Evolutionary conservation across 352 stramenopile genomes (phyloP).

Genomic region (Globisporangium viniferum): DNA sequence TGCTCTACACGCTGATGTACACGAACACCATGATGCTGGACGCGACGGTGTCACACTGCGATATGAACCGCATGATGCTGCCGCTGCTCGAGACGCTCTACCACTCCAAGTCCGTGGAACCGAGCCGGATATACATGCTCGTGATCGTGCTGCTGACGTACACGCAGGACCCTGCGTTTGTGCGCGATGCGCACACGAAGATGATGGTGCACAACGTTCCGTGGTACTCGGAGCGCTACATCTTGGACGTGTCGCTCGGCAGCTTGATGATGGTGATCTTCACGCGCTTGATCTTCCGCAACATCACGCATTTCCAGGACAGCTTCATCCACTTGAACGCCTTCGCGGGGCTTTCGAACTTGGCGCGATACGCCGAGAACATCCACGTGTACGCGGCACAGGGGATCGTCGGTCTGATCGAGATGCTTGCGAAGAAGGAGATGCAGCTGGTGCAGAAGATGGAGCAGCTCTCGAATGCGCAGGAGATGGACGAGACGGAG

Average conservation of each 20-base stretch:
- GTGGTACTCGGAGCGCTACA: slow-evolving; percentile 81
- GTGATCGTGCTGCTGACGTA: slow-evolving; percentile 68
- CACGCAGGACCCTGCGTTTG: slow-evolving; percentile 61
- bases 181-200: slow-evolving; percentile 58
- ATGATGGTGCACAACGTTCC: slow-evolving; percentile 54
- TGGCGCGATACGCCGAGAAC: slow-evolving; percentile 67
- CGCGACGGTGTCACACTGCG: slow-evolving; percentile 35
- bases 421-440: slow-evolving; percentile 79
- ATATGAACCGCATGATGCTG: slow-evolving; percentile 50
- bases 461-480: slow-evolving; percentile 14
- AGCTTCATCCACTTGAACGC: slow-evolving; percentile 76
- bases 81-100: slow-evolving; percentile 77
- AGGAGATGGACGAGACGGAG: slow-evolving; percentile 26
- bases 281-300: slow-evolving; percentile 67
- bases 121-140: slow-evolving; percentile 68
- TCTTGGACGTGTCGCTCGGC: slow-evolving; percentile 68
- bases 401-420: slow-evolving; percentile 60
- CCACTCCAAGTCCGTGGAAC: slow-evolving; percentile 53
- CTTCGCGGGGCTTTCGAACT: slow-evolving; percentile 70
- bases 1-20: slow-evolving; percentile 77
- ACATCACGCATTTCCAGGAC: slow-evolving; percentile 81
- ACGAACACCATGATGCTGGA: slow-evolving; percentile 56
- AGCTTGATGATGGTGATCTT: slow-evolving; percentile 81
- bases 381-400: slow-evolving; percentile 74
- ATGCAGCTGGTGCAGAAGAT: slow-evolving; percentile 51